These are phyloP conservation scores for Nothomitra cinnamomea DNA, from an alignment of 2,329 filamentous ascomycete genomes.

Conservation along the genomic window DNA sequence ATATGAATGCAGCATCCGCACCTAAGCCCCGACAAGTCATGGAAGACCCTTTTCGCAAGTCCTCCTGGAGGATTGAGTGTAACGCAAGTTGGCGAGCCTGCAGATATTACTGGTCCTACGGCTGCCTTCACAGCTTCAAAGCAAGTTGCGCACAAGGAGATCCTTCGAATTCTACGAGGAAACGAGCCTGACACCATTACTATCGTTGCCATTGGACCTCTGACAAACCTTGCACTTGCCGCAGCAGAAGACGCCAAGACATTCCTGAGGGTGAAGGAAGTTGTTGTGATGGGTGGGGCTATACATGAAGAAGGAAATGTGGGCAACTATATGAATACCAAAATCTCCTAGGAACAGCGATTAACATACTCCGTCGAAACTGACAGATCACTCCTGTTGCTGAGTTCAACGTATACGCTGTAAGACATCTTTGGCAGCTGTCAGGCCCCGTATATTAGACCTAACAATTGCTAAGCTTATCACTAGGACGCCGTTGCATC, in stretches of 20 bases:
- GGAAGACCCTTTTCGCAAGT: slow-evolving; percentile 48
- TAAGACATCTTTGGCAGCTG: too few species aligned
- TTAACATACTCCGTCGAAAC: neutral
- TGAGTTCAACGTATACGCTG: slow-evolving; percentile 93
- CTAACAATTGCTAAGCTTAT: neutral
- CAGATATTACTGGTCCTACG: neutral
- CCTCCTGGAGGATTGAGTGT: slow-evolving; percentile 19
- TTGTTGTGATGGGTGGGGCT: slow-evolving; percentile 90
- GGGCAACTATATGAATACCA: slow-evolving; percentile 23
- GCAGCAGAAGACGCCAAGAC: slow-evolving; percentile 77
- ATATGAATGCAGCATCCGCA: slow-evolving; percentile 43
- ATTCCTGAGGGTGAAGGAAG: slow-evolving; percentile 75
- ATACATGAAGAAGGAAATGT: slow-evolving; percentile 68
- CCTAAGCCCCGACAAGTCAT: slow-evolving; percentile 55
- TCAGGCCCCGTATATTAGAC: neutral
- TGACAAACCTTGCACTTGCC: slow-evolving; percentile 86
- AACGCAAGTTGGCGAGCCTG: slow-evolving; percentile 6
- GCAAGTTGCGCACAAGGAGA: slow-evolving; percentile 62
- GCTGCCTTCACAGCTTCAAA: slow-evolving; percentile 58
- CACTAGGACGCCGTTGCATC: slow-evolving; percentile 41
- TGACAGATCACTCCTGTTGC: slow-evolving; percentile 50
- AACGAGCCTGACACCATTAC: slow-evolving; percentile 72
- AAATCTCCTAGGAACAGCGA: neutral
- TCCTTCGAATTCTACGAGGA: slow-evolving; percentile 67
- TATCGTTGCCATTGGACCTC: slow-evolving; percentile 76